Evolutionary conservation across 106 monocot genomes (phyloP).

Genomic region (Dendrobium catenatum): DNA sequence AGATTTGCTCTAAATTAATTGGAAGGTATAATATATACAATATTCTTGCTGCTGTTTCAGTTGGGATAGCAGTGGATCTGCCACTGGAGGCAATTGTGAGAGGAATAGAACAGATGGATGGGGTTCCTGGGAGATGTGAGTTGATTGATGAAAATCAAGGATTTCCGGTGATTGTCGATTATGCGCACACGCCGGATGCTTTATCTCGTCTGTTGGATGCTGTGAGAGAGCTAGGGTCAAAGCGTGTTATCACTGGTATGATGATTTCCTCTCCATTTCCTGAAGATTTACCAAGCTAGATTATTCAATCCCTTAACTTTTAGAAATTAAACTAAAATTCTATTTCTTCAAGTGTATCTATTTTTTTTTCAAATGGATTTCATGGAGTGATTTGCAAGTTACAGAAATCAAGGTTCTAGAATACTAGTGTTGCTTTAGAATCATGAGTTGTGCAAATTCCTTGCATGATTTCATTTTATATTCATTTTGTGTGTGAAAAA

Average conservation of each 20-base stretch:
- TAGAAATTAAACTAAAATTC: too few relatives aligned
- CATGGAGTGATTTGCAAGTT: not conserved
- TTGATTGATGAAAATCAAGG: conserved; percentile 56
- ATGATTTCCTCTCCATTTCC: not conserved
- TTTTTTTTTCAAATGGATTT: too few relatives aligned
- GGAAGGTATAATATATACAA: conserved; percentile 59
- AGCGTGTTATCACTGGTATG: conserved; percentile 57
- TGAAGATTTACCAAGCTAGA: not conserved
- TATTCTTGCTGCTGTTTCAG: conserved; percentile 64
- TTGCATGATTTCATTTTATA: not conserved
- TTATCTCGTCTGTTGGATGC: conserved; percentile 49
- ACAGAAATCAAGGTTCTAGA: not conserved
- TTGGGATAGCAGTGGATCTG: conserved; percentile 56
- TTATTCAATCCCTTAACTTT: not conserved
- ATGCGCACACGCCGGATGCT: conserved; percentile 56
- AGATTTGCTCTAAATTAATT: conserved; percentile 53
- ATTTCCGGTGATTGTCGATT: conserved; percentile 59
- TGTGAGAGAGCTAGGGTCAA: conserved; percentile 38
- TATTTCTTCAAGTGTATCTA: too few relatives aligned
- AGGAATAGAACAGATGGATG: conserved; percentile 54
- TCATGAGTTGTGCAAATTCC: not conserved
- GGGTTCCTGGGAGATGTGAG: conserved; percentile 58
- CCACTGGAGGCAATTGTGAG: conserved; percentile 51
- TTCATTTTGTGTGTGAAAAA: not conserved
- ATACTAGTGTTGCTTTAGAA: not conserved